Base-by-base conservation (phyloP, 306 rosid genomes). In the Pachyrhizus erosus region DNA sequence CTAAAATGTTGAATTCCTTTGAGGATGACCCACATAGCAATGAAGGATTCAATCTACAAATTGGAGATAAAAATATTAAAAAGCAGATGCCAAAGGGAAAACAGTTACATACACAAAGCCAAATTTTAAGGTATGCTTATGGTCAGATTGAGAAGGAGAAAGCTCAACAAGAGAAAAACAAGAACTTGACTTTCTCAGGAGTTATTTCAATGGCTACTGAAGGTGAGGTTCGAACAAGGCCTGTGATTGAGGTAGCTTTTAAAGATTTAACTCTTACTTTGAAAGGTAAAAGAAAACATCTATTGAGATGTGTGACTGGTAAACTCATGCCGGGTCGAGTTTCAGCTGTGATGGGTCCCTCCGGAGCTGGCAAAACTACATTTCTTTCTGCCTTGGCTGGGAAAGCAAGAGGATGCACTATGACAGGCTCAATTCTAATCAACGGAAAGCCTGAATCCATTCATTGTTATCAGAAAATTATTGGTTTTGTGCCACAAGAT, bases 311-410 rank as follows among this genome's bases (percentile, higher is more conserved):
- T 82, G 95, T 93, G 72, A 86, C 83, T 0, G 97, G 97, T 67
- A 91, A 93, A 84, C 37, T 93, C 71, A 81, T 76, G 84, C 97
- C 97, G 3, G 94, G 97, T 83, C 88, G 96, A 80, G 91, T 93
- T 69, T 86, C 97, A 33, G 97, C 92, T 70, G 97, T 91, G 73
- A 93, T 93, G 97, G 97, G 97, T 82, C 97, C 97, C 84, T 93
- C 96, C 3, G 97, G 97, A 70, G 96, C 94, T 42, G 97, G 97
- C 31, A 93, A 93, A 87, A 93, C 97, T n/a, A 93, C 97, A 40
- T 93, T 91, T 86, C 97, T 93, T 45, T 87, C 96, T 20, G 92
- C 97, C 78, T 84, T 91, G 85, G 87, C 96, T 0, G 97, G 97
- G 72, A 93, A 93, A 79, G 82, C 86, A 74, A 82, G 88, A 73